phyloP scores from a whole-genome alignment of 2,329 filamentous ascomycete genomes.

The Talaromyces marneffei region DNA sequence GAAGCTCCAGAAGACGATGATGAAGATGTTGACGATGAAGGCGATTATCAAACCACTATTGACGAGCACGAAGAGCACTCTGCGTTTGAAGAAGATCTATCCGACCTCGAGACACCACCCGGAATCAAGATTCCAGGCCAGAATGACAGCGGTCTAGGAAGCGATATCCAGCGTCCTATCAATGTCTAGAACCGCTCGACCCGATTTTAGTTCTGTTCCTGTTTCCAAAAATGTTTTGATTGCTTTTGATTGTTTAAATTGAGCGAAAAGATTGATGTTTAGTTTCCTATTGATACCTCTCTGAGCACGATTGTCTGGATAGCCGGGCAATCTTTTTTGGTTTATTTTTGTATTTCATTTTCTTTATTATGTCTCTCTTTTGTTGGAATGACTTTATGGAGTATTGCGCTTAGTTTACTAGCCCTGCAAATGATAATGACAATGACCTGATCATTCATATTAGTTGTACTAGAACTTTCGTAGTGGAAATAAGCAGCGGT shows the following conservation, averaged over 20 bases:
- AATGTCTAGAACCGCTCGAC: not conserved
- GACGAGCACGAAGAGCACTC: slow-evolving; percentile 11
- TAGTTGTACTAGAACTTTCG: not conserved
- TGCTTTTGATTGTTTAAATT: not conserved
- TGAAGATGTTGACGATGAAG: slow-evolving; percentile 15
- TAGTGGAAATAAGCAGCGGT: not conserved
- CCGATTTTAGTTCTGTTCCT: not conserved
- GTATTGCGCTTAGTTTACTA: not conserved
- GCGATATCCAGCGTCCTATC: slow-evolving; percentile 10
- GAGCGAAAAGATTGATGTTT: not conserved
- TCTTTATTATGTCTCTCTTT: slow-evolving; percentile 8
- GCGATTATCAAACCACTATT: slow-evolving; percentile 15
- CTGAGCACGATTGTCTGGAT: not conserved
- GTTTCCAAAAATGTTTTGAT: not conserved
- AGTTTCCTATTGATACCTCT: slow-evolving; percentile 2
- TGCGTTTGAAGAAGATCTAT: slow-evolving; percentile 1
- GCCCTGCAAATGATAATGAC: slow-evolving; percentile 7
- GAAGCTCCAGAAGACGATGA: slow-evolving; percentile 6
- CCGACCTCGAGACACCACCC: slow-evolving; percentile 13
- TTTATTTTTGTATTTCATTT: not conserved
- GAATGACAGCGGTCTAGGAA: slow-evolving; percentile 15
- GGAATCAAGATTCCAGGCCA: slow-evolving; percentile 4
- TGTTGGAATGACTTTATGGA: slow-evolving; percentile 4
- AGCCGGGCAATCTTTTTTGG: not conserved
- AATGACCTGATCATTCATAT: not conserved